Percentiles rank a stretch among this genome's conserved stretches.
phyloP scores from a whole-genome alignment of 1,284 basidiomycete genomes.

The Coniophora puteana region DNA sequence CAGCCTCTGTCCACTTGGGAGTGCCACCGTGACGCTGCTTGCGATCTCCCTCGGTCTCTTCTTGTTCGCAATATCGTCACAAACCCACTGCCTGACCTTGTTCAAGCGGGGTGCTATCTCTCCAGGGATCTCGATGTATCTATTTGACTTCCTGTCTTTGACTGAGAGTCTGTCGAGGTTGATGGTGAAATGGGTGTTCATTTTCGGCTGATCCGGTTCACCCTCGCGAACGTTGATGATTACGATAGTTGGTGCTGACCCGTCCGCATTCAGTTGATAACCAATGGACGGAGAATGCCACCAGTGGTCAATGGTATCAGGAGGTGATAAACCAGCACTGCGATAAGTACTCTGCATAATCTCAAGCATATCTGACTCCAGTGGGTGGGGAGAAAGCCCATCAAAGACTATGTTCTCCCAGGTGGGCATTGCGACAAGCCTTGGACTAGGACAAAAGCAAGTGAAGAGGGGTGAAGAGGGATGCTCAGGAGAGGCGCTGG shows the following conservation, averaged over 20 bases:
- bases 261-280: constrained; percentile 1
- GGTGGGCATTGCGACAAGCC: too few relatives aligned
- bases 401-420: constrained; percentile 6
- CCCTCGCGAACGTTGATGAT: constrained; percentile 8
- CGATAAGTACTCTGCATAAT: constrained; percentile 5
- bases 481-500: too few relatives aligned
- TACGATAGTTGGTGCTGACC: constrained; percentile 3
- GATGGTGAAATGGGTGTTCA: constrained; percentile 2
- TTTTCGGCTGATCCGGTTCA: background rate
- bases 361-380: background rate
- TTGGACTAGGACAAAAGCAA: too few relatives aligned
- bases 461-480: too few relatives aligned
- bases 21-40: too few relatives aligned
- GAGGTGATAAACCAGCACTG: background rate
- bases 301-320: constrained; percentile 1
- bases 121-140: too few relatives aligned
- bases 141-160: too few relatives aligned
- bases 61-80: too few relatives aligned
- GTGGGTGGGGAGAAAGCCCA: background rate
- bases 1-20: too few relatives aligned
- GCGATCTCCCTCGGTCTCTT: too few relatives aligned
- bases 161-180: constrained; percentile 1
- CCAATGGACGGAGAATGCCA: constrained; percentile 2
- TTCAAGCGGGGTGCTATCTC: too few relatives aligned
- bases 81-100: too few relatives aligned